phyloP scores from a whole-genome alignment of 805 yeast genomes.

The Candida alai region DNA sequence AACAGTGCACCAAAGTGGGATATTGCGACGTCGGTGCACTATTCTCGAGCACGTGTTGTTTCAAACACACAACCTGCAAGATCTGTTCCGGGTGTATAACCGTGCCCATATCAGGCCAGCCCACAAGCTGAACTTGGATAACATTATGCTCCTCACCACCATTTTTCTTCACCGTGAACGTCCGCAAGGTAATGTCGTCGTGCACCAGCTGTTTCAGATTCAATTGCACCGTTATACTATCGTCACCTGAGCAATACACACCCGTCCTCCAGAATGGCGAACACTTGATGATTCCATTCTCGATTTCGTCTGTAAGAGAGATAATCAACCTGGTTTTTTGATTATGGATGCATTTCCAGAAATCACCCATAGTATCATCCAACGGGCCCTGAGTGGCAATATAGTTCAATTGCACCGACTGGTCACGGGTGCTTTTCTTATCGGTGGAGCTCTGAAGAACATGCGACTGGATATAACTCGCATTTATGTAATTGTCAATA shows the following conservation, averaged over 20 bases:
- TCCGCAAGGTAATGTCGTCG: slow-evolving; percentile 31
- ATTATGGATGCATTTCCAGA: slow-evolving; percentile 74
- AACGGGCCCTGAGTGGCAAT: slow-evolving; percentile 94
- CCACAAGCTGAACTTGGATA: slow-evolving; percentile 68
- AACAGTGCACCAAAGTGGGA: slow-evolving; percentile 81
- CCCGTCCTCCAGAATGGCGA: slow-evolving; percentile 72
- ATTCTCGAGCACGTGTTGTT: slow-evolving; percentile 14
- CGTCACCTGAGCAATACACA: slow-evolving; percentile 33
- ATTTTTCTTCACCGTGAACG: slow-evolving; percentile 35
- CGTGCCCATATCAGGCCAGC: slow-evolving; percentile 84
- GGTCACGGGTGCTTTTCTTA: too few species aligned
- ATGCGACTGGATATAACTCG: slow-evolving; percentile 54
- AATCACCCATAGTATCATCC: slow-evolving; percentile 68
- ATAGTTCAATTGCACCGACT: slow-evolving; percentile 18
- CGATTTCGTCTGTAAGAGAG: slow-evolving; percentile 71
- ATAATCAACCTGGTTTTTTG: slow-evolving; percentile 63
- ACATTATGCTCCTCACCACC: slow-evolving; percentile 30
- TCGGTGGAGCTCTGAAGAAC: slow-evolving; percentile 7
- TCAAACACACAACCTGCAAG: slow-evolving; percentile 40
- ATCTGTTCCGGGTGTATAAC: slow-evolving; percentile 55
- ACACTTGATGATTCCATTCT: slow-evolving; percentile 79
- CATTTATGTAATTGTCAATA: slow-evolving; percentile 71
- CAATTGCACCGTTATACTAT: slow-evolving; percentile 22
- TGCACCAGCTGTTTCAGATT: slow-evolving; percentile 16
- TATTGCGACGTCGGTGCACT: slow-evolving; percentile 12